Evolutionary conservation across 257 asterid species (phyloP).

Genomic region (Gynochthodes officinalis): DNA sequence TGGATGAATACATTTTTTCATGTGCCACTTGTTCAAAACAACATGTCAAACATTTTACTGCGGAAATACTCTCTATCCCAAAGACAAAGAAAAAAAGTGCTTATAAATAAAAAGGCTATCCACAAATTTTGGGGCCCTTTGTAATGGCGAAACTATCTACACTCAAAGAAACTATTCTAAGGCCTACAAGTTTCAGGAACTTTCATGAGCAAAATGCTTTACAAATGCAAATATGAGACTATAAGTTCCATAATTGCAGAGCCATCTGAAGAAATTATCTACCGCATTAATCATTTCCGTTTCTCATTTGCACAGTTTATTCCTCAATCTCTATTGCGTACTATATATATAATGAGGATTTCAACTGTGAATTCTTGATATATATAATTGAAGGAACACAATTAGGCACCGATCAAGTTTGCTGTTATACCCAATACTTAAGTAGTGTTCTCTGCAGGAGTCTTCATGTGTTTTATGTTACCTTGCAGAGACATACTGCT

Average conservation of each 20-base stretch:
- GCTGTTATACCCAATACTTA: too few species aligned
- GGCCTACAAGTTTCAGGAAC: too few species aligned
- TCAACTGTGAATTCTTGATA: not conserved
- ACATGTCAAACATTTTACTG: not conserved
- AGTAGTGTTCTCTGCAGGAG: too few species aligned
- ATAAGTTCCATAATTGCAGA: not conserved
- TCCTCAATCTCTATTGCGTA: not conserved
- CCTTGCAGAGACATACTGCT: conserved; percentile 25
- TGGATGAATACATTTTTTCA: too few species aligned
- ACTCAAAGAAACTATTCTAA: too few species aligned
- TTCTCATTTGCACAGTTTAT: not conserved
- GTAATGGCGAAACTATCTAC: not conserved
- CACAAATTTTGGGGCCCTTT: not conserved
- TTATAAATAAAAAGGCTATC: not conserved
- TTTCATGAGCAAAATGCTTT: not conserved
- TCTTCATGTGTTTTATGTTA: not conserved
- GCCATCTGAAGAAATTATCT: not conserved
- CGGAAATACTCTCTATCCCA: not conserved
- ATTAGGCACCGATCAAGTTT: too few species aligned
- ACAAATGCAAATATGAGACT: not conserved
- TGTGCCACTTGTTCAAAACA: not conserved
- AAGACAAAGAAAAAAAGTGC: not conserved
- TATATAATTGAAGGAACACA: not conserved
- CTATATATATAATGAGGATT: not conserved
- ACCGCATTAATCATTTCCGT: not conserved